Conservation (phyloP, 495 filamentous ascomycete genomes). For the Aspergillus cavernicola region DNA sequence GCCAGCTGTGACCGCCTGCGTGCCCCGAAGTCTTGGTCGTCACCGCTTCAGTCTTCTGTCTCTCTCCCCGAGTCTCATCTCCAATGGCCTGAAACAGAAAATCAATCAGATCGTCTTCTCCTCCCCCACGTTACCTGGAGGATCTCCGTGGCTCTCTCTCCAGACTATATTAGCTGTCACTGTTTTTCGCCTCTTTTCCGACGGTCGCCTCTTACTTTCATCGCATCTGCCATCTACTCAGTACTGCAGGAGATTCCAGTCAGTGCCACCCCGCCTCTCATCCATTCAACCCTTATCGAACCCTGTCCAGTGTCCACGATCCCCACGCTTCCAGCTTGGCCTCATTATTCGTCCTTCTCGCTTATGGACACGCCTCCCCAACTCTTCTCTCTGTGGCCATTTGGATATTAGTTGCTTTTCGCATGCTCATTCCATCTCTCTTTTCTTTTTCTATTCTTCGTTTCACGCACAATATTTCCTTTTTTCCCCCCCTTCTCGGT, state of each 20-base stretch:
- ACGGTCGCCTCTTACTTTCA: conserved; percentile 3
- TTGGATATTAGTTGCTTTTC: neutral
- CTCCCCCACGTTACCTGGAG: conserved; percentile 10
- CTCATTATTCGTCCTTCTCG: too few relatives aligned
- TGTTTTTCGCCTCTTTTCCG: neutral
- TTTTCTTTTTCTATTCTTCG: conserved; percentile 10
- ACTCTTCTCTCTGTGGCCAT: conserved; percentile 2
- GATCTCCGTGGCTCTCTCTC: conserved; percentile 6
- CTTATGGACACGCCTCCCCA: conserved; percentile 22
- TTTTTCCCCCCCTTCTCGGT: conserved; percentile 4
- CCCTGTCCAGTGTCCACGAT: too few relatives aligned
- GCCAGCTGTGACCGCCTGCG: conserved; percentile 14
- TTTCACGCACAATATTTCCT: neutral
- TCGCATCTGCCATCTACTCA: too few relatives aligned
- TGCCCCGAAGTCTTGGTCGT: conserved; percentile 9
- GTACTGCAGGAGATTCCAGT: neutral
- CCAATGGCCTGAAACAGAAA: neutral
- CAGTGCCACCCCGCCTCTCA: conserved; percentile 8
- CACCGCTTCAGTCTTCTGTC: neutral
- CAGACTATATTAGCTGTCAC: neutral
- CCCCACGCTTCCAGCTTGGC: conserved; percentile 23
- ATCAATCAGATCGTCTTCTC: conserved; percentile 1
- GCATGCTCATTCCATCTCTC: conserved; percentile 12
- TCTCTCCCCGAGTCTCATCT: neutral
- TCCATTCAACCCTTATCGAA: conserved; percentile 15